These are phyloP conservation scores for Zymoseptoria passerinii DNA, from an alignment of 2,329 filamentous ascomycete species.

Conservation along the genomic window DNA sequence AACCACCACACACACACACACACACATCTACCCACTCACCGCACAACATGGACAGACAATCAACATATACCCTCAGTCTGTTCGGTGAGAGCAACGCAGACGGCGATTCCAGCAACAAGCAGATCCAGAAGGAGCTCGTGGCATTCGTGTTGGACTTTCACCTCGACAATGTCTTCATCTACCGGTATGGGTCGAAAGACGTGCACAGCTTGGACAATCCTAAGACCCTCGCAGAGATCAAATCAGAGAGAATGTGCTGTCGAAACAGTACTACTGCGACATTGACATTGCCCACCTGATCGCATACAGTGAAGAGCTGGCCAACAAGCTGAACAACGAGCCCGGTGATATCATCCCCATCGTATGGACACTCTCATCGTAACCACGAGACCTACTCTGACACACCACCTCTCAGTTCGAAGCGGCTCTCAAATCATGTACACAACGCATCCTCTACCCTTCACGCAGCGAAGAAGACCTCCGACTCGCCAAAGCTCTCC, in stretches of 20 bases:
- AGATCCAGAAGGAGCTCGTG: slow-evolving; percentile 71
- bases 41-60: slow-evolving; percentile 69
- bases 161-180: slow-evolving; percentile 89
- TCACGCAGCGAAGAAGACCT: slow-evolving; percentile 58
- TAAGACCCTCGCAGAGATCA: slow-evolving; percentile 62
- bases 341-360: slow-evolving; percentile 88
- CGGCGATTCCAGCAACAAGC: slow-evolving; percentile 30
- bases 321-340: slow-evolving; percentile 79
- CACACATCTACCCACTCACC: too few relatives aligned
- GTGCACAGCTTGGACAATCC: slow-evolving; percentile 6
- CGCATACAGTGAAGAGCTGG: slow-evolving; percentile 90
- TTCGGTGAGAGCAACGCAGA: slow-evolving; percentile 43
- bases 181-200: slow-evolving; percentile 54
- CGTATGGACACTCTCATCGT: slow-evolving; percentile 42
- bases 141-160: slow-evolving; percentile 91
- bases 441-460: slow-evolving; percentile 86
- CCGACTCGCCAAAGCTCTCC: slow-evolving; percentile 34
- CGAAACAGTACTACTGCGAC: slow-evolving; percentile 93
- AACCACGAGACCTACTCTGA: slow-evolving; percentile 17
- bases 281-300: slow-evolving; percentile 93
- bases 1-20: slow-evolving; percentile 3
- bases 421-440: slow-evolving; percentile 78
- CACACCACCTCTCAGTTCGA: slow-evolving; percentile 60
- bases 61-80: slow-evolving; percentile 76
- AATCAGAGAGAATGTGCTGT: slow-evolving; percentile 83